Evolutionary conservation across 1,284 basidiomycete genomes (phyloP), one percentile per base, ranked within the genome.

Genomic region (Fomitopsis betulina): DNA sequence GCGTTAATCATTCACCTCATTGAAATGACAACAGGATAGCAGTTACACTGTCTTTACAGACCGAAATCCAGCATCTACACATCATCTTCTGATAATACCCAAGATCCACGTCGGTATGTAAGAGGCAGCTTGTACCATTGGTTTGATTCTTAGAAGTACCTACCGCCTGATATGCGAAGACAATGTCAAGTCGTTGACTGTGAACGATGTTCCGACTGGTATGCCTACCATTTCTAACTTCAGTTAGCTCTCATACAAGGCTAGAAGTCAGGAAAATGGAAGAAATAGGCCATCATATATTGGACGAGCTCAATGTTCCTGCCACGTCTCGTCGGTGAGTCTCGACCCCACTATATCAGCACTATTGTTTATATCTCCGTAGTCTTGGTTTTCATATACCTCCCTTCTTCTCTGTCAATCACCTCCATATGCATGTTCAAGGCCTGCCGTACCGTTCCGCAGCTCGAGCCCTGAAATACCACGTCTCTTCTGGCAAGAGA

Each of bases 311-410:
- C 25, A 67, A 73, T 8, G 72, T 82, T 25, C 74, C 76, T 19
- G 64, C 61, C 4, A 57, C 68, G 23, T 67, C 72, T 47, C 79
- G 81, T 66, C 80, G 75, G 87, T 87, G 56, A 50, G 65, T 56
- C 19, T 57, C 35, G 35, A 37, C 3, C 1, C 35, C 35, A 12
- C 13, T 2, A 3, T 37, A 37, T 37, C 8, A 10, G 35, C 13
- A 37, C 9, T 37, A 15, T 3, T 15, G 13, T 37, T 37, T 9
- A 37, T 12, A 15, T 37, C 5, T 12, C 13, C 3, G 35, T 37
- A 89, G 86, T 60, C 76, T 91, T 70, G 90, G 91, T 1, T 93
- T 91, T 65, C 90, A 93, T 69, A 89, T 93, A 61, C 89, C 91
- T 0, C 92, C 92, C 0, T 90, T 91, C 70, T 86, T 83, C 58